Conservation (phyloP, 345 rosid species). For the Eucalyptus urophylla region DNA sequence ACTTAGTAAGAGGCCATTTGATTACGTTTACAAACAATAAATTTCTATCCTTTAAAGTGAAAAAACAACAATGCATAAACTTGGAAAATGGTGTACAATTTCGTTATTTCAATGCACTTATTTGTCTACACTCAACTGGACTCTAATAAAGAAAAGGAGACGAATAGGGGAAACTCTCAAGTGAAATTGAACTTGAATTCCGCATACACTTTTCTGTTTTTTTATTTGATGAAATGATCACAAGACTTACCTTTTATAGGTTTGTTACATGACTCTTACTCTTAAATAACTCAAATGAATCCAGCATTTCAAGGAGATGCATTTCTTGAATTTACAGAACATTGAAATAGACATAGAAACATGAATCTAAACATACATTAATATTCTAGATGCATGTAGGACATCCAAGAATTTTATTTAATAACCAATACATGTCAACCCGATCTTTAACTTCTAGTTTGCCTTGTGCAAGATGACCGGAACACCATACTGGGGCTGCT, state of each 20-base stretch:
- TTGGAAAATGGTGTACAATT: not conserved
- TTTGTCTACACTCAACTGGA: not conserved
- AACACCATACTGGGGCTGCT: not conserved
- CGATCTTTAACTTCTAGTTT: not conserved
- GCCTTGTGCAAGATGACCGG: not conserved
- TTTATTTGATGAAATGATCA: too few species aligned
- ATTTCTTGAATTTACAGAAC: not conserved
- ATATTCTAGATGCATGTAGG: not conserved
- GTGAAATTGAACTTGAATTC: not conserved
- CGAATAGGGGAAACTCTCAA: not conserved
- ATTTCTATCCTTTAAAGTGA: not conserved
- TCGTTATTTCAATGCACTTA: not conserved
- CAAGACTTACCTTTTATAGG: not conserved
- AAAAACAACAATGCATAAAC: not conserved
- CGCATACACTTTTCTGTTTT: not conserved
- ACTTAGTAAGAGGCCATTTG: not conserved
- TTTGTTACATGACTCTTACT: not conserved
- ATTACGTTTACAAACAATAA: not conserved
- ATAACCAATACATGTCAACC: not conserved
- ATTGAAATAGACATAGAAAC: not conserved
- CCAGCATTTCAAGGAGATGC: not conserved
- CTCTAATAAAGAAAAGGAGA: too few species aligned
- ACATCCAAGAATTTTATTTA: not conserved
- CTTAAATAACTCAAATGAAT: not conserved
- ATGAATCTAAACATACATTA: not conserved